Conservation (phyloP, 2,329 filamentous ascomycete genomes). For the Trichoderma endophyticum region DNA sequence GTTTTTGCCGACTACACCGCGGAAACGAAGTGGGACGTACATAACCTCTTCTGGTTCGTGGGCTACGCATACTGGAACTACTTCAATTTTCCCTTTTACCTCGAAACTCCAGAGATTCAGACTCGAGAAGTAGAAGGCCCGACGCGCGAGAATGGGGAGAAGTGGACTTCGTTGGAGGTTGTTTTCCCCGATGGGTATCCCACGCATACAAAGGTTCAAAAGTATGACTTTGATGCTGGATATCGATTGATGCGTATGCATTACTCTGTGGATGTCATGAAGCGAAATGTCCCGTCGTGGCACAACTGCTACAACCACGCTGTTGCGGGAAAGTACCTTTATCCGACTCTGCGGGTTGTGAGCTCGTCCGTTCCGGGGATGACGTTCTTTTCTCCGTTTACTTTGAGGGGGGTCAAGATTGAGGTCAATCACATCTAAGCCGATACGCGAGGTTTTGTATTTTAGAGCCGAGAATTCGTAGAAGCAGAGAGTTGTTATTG, state of each 20-base stretch:
- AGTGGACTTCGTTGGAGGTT: neutral
- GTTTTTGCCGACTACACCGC: neutral
- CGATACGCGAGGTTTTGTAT: neutral
- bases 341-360: slow-evolving; percentile 4
- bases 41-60: neutral
- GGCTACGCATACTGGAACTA: slow-evolving; percentile 6
- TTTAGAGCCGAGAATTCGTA: neutral
- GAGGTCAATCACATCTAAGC: neutral
- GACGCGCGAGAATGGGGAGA: neutral
- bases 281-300: neutral
- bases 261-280: neutral
- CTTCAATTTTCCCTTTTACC: neutral
- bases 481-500: neutral
- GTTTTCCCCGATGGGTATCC: neutral
- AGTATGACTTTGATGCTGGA: neutral
- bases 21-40: neutral
- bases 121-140: neutral
- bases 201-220: neutral
- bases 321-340: neutral
- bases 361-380: neutral
- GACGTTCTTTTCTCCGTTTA: neutral
- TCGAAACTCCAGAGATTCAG: neutral
- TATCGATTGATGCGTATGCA: neutral
- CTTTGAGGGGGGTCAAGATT: neutral
- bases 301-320: slow-evolving; percentile 6